phyloP scores from a whole-genome alignment of 345 rosid genomes.

The Geranium brycei region DNA sequence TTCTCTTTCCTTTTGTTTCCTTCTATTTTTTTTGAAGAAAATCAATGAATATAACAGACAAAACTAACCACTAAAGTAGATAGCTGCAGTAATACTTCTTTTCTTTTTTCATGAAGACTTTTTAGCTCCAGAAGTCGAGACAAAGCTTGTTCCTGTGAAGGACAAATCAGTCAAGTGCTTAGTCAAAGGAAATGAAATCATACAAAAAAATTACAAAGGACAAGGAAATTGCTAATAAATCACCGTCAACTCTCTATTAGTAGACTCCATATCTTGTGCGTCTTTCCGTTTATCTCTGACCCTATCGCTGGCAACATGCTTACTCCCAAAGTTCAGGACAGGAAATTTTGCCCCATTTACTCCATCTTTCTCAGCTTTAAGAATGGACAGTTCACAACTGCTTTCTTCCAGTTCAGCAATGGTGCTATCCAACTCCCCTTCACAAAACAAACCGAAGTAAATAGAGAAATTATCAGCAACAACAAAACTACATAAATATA shows the following conservation, averaged over 20 bases:
- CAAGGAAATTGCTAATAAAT: constrained; percentile 10
- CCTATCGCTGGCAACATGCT: constrained; percentile 46
- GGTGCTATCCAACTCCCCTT: constrained; percentile 67
- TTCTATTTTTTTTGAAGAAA: constrained; percentile 1
- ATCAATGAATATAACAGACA: not conserved
- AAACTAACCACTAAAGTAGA: constrained; percentile 52
- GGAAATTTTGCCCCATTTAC: constrained; percentile 66
- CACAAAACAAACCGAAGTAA: constrained; percentile 16
- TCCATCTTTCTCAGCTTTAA: constrained; percentile 77
- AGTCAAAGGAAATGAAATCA: constrained; percentile 7
- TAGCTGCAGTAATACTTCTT: constrained; percentile 45
- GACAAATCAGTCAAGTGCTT: constrained; percentile 13
- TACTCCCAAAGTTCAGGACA: constrained; percentile 50
- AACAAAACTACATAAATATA: not conserved
- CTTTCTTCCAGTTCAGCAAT: constrained; percentile 52
- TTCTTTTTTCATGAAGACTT: constrained; percentile 65
- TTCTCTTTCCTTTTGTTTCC: not conserved
- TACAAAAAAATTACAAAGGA: constrained; percentile 8
- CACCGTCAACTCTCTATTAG: constrained; percentile 60
- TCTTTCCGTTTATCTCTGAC: constrained; percentile 61
- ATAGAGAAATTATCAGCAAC: not conserved
- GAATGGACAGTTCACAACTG: constrained; percentile 50
- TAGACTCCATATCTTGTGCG: constrained; percentile 59
- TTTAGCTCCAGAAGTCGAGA: constrained; percentile 53
- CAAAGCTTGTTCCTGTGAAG: constrained; percentile 57